These are phyloP conservation scores for Leccinum proliferum DNA, from an alignment of 1,284 basidiomycete genomes.

Conservation along the genomic window DNA sequence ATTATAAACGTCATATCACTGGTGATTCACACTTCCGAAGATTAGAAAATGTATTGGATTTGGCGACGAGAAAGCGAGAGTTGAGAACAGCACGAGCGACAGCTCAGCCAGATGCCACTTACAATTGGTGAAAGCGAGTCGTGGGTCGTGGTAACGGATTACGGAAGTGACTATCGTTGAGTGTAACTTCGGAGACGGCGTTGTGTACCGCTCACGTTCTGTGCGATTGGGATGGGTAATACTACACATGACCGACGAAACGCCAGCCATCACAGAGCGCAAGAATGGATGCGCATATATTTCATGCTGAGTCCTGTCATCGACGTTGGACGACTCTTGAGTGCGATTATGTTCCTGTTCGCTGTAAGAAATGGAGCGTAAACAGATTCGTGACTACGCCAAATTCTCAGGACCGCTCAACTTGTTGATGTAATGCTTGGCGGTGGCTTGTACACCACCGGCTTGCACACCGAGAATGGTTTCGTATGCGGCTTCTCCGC, in stretches of 20 bases:
- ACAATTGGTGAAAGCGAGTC: too few relatives aligned
- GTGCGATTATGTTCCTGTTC: slow-evolving; percentile 37
- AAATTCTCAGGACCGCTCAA: slow-evolving; percentile 14
- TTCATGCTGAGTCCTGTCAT: slow-evolving; percentile 62
- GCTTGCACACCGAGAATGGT: slow-evolving; percentile 60
- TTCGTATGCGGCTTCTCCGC: slow-evolving; percentile 58
- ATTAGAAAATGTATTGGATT: too few relatives aligned
- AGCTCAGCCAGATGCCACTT: too few relatives aligned
- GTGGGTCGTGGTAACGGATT: too few relatives aligned
- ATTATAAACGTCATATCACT: too few relatives aligned
- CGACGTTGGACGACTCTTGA: slow-evolving; percentile 45
- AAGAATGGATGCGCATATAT: slow-evolving; percentile 57
- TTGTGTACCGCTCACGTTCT: too few relatives aligned
- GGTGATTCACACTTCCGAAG: too few relatives aligned
- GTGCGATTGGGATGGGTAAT: too few relatives aligned
- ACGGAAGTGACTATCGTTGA: too few relatives aligned
- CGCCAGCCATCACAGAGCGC: slow-evolving; percentile 45
- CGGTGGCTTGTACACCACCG: slow-evolving; percentile 56
- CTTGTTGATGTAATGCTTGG: slow-evolving; percentile 67
- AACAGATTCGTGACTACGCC: neutral
- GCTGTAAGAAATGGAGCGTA: slow-evolving; percentile 30
- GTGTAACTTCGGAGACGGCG: too few relatives aligned
- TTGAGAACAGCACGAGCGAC: too few relatives aligned
- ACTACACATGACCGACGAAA: slow-evolving; percentile 69
- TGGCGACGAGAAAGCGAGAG: too few relatives aligned